These are phyloP conservation scores for Macrophomina tecta DNA, from an alignment of 2,329 filamentous ascomycete species.

Conservation along the genomic window DNA sequence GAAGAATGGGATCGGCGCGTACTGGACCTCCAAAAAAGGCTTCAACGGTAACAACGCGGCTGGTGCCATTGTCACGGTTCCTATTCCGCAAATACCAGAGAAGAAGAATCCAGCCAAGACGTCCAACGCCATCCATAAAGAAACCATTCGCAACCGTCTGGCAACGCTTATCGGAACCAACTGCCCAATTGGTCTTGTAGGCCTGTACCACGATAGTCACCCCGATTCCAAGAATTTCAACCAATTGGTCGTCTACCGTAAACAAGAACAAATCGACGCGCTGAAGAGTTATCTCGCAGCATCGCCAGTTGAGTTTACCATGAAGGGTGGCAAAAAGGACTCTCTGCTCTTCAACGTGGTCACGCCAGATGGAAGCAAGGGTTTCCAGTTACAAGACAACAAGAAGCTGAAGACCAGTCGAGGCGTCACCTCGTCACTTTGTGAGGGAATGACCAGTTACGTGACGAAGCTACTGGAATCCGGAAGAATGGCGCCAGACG, in stretches of 20 bases:
- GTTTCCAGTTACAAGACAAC: conserved; percentile 6
- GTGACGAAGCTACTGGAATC: neutral
- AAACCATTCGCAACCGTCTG: neutral
- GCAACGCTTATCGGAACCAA: neutral
- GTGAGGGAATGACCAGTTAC: neutral
- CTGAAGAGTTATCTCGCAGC: neutral
- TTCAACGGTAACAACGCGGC: neutral
- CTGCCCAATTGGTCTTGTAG: neutral
- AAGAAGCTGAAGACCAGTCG: neutral
- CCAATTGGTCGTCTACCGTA: conserved; percentile 7
- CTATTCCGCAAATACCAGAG: conserved; percentile 3
- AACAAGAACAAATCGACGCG: conserved; percentile 2
- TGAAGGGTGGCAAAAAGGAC: neutral
- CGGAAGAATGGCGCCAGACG: neutral
- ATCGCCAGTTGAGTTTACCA: neutral
- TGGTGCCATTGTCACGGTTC: neutral
- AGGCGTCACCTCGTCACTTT: neutral
- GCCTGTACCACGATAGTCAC: neutral
- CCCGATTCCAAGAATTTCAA: neutral
- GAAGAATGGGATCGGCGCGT: neutral
- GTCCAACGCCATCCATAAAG: neutral
- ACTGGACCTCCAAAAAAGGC: conserved; percentile 2
- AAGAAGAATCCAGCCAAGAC: neutral
- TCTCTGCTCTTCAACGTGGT: neutral
- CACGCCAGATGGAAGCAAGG: neutral